phyloP scores from a whole-genome alignment of 83 land plant species.

The Picea abies region DNA sequence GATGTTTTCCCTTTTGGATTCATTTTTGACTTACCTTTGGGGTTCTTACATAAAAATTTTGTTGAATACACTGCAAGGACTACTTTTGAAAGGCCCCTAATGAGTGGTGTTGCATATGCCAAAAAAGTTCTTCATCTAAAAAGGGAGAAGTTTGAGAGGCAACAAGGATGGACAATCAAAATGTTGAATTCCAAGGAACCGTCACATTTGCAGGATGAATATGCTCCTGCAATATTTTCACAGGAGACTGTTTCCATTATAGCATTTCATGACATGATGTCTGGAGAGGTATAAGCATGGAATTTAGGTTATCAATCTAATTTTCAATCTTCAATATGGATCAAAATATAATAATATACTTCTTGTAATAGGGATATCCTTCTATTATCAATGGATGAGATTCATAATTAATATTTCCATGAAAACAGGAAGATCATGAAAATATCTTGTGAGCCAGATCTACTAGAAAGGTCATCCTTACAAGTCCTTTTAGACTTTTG shows the following conservation, averaged over 20 bases:
- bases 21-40: no score
- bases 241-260: constrained; percentile 77
- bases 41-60: no score
- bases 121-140: constrained; percentile 60
- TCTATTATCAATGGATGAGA: no score
- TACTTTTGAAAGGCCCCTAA: constrained; percentile 88
- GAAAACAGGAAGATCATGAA: constrained; percentile 49
- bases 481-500: constrained; percentile 52
- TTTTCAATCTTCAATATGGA: no score
- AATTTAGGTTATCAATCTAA: neutral
- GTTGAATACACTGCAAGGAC: constrained; percentile 65
- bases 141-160: constrained; percentile 33
- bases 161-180: constrained; percentile 7
- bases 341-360: no score
- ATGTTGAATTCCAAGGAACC: constrained; percentile 73
- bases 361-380: no score
- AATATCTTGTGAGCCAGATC: constrained; percentile 29
- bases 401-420: neutral
- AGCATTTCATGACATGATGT: constrained; percentile 86
- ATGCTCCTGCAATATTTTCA: constrained; percentile 57
- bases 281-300: constrained; percentile 68
- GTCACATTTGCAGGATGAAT: constrained; percentile 23
- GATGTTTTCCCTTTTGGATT: no score
- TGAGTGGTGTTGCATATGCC: constrained; percentile 93
- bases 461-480: constrained; percentile 42